Evolutionary conservation across 371 early-diverging fungal genomes (phyloP).

Genomic region (Circinella minor): DNA sequence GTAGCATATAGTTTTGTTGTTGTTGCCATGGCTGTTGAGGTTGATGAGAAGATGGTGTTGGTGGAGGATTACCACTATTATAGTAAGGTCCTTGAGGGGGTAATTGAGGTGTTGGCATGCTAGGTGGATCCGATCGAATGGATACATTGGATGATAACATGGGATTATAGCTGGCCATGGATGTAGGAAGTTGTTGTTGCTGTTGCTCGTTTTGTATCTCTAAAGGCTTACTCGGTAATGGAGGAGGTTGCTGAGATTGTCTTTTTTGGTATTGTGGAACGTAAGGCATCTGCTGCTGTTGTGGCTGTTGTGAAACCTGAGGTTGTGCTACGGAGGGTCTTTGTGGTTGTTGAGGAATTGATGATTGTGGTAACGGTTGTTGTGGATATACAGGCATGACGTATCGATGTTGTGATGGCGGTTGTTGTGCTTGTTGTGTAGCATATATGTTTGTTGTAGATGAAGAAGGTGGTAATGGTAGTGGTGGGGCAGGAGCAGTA

Average conservation of each 20-base stretch:
- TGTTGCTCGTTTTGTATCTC: constrained; percentile 10
- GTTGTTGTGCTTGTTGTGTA: not conserved
- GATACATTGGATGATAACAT: constrained; percentile 11
- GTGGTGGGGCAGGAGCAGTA: not conserved
- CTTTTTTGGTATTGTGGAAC: not conserved
- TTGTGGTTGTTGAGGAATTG: not conserved
- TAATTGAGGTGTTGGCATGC: not conserved
- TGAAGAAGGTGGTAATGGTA: not conserved
- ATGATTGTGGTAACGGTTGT: not conserved
- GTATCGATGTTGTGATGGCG: not conserved
- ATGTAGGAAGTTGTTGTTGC: not conserved
- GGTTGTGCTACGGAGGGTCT: not conserved
- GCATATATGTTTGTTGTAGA: too few relatives aligned
- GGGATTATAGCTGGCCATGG: constrained; percentile 9
- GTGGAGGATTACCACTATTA: not conserved
- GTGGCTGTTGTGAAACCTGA: not conserved
- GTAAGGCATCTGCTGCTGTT: not conserved
- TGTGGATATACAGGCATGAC: constrained; percentile 5
- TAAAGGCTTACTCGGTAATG: constrained; percentile 9
- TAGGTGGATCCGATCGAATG: not conserved
- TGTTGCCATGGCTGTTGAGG: constrained; percentile 10
- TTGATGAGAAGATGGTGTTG: constrained; percentile 1
- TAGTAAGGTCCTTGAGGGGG: not conserved
- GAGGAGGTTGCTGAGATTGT: constrained; percentile 13
- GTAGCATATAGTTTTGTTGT: constrained; percentile 16